Evolutionary conservation across 257 asterid genomes (phyloP), one percentile per base, ranked within the genome.

Genomic region (Haberlea rhodopensis): DNA sequence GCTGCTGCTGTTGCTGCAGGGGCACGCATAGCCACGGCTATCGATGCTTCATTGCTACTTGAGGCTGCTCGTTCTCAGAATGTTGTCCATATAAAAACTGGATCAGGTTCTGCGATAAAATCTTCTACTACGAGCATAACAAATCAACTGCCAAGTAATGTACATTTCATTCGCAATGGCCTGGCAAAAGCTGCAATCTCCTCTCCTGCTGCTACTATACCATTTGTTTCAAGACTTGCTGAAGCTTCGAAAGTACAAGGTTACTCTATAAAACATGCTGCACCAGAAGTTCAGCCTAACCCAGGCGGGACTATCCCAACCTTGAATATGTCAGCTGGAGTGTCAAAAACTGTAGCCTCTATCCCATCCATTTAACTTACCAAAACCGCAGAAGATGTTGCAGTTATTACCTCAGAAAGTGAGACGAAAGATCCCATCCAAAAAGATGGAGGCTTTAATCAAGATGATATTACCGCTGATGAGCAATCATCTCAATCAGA

Each of bases 121-220:
- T 27, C 95, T 56, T 66, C 85, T 1, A 37, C 66, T 8, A 16
- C 90, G 62, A 81, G 75, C 74, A 72, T 76, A 28, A 25, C 71
- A 60, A 76, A 53, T 63, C 82, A 84, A 49, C 82, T 90, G 63
- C 96, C 97, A n/a, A 85, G 92, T 64, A 87, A 87, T 48, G 96
- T 90, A 71, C 95, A 84, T 69, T 86, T 79, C 71, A 84, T 87
- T 55, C 85, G 85, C 43, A 77, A 84, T 60, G 85, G 90, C 56
- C 72, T 84, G 34, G 82, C 76, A 31, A 66, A 84, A 29, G 86
- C 82, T 48, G 84, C 92, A 1, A 78, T 78, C 51, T 66, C 83
- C 27, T 63, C 77, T 26, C 61, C 28, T 54, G 66, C 84, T 5
- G 51, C 82, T 37, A 55, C 74, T 16, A 76, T 75, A 63, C 78